phyloP scores from a whole-genome alignment of 2,329 filamentous ascomycete species.

The Colletotrichum paranaense region DNA sequence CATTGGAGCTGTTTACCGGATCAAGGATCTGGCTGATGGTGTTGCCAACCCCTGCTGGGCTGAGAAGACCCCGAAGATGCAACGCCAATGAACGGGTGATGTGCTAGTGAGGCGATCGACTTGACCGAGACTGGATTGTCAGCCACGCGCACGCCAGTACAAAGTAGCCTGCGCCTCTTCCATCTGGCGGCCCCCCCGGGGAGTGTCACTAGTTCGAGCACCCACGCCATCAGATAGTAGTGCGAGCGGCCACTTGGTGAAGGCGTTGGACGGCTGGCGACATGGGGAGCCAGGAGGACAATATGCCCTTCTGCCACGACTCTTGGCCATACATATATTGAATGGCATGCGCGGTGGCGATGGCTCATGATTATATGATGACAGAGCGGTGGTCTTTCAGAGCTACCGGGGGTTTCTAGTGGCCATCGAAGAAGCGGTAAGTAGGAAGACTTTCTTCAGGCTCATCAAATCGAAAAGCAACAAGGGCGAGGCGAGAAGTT shows the following conservation, averaged over 20 bases:
- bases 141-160: constrained; percentile 17
- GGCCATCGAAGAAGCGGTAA: background rate
- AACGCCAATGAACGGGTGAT: background rate
- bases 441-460: background rate
- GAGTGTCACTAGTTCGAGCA: background rate
- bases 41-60: constrained; percentile 23
- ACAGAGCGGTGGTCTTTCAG: background rate
- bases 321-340: background rate
- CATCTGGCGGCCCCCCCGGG: background rate
- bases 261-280: constrained; percentile 1
- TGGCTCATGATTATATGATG: background rate
- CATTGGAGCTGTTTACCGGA: constrained; percentile 3
- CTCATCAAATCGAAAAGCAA: background rate
- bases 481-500: background rate
- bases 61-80: constrained; percentile 12
- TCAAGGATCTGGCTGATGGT: constrained; percentile 16
- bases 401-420: background rate
- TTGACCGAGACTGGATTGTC: constrained; percentile 23
- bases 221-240: background rate
- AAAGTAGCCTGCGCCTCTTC: constrained; percentile 3
- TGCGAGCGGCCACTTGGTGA: background rate
- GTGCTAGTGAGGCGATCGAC: constrained; percentile 13
- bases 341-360: background rate
- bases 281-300: background rate
- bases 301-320: background rate